Evolutionary conservation across 169 alveolate genomes (phyloP).

Genomic region (Neospora caninum): DNA sequence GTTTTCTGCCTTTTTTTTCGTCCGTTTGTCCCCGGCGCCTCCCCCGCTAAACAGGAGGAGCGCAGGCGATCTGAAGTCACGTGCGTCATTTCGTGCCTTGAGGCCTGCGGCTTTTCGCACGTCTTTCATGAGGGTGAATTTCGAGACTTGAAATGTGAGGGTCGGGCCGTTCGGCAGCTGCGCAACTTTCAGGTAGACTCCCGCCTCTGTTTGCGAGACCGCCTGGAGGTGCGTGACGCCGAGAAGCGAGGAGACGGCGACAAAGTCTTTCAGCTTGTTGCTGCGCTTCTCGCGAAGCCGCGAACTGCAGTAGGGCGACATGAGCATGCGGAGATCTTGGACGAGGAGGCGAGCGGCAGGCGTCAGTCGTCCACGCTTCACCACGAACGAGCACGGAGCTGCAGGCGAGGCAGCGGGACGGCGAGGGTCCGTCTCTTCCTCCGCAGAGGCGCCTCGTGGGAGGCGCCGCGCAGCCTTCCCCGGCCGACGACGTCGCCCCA

Average conservation of each 20-base stretch:
- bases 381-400: slow-evolving; percentile 70
- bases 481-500: slow-evolving; percentile 19
- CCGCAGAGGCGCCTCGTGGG: not conserved
- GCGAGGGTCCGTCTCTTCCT: slow-evolving; percentile 53
- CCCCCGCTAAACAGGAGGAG: slow-evolving; percentile 71
- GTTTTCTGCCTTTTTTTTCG: not conserved
- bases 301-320: slow-evolving; percentile 73
- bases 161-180: slow-evolving; percentile 77
- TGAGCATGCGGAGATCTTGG: slow-evolving; percentile 70
- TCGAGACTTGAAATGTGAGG: slow-evolving; percentile 62
- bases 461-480: slow-evolving; percentile 44
- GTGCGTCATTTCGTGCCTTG: slow-evolving; percentile 56
- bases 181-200: slow-evolving; percentile 69
- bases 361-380: slow-evolving; percentile 68
- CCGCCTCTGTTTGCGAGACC: slow-evolving; percentile 71
- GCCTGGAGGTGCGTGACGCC: slow-evolving; percentile 74
- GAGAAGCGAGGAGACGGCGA: slow-evolving; percentile 68
- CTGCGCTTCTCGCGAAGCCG: slow-evolving; percentile 64
- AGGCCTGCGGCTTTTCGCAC: slow-evolving; percentile 66
- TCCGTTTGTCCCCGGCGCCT: slow-evolving; percentile 33
- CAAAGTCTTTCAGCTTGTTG: slow-evolving; percentile 70
- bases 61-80: slow-evolving; percentile 73
- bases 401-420: slow-evolving; percentile 35
- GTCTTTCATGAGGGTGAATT: slow-evolving; percentile 69
- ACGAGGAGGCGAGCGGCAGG: slow-evolving; percentile 64